Evolutionary conservation across 1,284 basidiomycete species (phyloP).

Genomic region (Naganishia cerealis): DNA sequence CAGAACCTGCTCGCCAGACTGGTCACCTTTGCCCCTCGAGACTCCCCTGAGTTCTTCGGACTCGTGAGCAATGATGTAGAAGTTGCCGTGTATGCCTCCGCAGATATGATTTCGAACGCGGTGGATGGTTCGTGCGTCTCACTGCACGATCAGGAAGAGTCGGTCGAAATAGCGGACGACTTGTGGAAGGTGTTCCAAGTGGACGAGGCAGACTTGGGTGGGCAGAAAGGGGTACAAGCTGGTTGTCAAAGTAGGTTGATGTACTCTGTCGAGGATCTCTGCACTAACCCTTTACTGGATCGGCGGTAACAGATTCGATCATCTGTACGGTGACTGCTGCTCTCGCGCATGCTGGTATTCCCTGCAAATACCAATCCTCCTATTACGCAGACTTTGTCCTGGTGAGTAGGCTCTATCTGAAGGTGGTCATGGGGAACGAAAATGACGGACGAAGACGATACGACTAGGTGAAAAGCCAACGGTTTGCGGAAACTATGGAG

Average conservation of each 20-base stretch:
- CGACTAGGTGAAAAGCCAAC: constrained; percentile 39
- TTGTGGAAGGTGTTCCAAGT: constrained; percentile 25
- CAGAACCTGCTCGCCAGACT: constrained; percentile 7
- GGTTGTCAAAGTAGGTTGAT: not conserved
- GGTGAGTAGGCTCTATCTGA: constrained; percentile 42
- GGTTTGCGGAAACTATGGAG: constrained; percentile 42
- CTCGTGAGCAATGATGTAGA: constrained; percentile 15
- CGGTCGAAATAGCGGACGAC: constrained; percentile 21
- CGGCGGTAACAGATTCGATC: constrained; percentile 7
- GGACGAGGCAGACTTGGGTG: constrained; percentile 2
- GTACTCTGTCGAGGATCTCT: not conserved
- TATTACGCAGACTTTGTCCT: constrained; percentile 83
- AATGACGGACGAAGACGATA: not conserved
- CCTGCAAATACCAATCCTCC: constrained; percentile 79
- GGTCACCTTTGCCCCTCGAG: constrained; percentile 7
- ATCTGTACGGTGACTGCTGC: constrained; percentile 74
- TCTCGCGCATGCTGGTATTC: constrained; percentile 73
- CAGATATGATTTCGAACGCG: not conserved
- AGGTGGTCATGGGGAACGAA: no score
- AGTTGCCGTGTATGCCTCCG: constrained; percentile 6
- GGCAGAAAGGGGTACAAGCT: not conserved
- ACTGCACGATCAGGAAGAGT: constrained; percentile 2
- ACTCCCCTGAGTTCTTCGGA: constrained; percentile 23
- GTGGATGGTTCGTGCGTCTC: not conserved
- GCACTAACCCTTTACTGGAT: not conserved